A percentile compares a stretch with the other conserved stretches of the same genome.
These are phyloP conservation scores for Nannochloris sp. DNA, from an alignment of 139 green algal genomes.

Conservation along the genomic window DNA sequence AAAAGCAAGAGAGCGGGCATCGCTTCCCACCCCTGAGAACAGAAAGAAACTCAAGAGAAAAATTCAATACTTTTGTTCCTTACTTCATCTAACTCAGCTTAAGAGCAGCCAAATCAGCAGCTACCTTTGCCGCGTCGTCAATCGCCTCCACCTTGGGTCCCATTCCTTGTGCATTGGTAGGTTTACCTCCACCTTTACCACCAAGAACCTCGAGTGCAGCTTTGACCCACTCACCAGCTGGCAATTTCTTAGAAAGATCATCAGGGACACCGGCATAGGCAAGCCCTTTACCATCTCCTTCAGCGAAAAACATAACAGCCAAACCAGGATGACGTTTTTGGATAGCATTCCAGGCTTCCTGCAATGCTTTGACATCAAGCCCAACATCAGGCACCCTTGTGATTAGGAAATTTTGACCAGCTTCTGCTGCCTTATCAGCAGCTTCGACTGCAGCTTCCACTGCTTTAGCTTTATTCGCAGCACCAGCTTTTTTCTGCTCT, in stretches of 20 bases:
- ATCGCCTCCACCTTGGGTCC: conserved; percentile 38
- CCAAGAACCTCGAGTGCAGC: conserved; percentile 52
- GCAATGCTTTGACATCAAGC: conserved; percentile 62
- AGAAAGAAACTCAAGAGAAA: too few species aligned
- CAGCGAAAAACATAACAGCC: conserved; percentile 56
- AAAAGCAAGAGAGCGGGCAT: too few species aligned
- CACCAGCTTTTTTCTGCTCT: conserved; percentile 62
- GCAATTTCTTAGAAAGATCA: conserved; percentile 45
- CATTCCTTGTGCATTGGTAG: conserved; percentile 72
- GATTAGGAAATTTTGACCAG: conserved; percentile 26
- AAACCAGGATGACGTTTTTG: conserved; percentile 45
- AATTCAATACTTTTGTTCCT: too few species aligned
- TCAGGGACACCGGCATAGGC: conserved; percentile 69
- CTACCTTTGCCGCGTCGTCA: conserved; percentile 13
- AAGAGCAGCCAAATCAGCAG: conserved; percentile 7
- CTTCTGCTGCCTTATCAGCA: conserved; percentile 8
- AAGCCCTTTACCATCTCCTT: conserved; percentile 64
- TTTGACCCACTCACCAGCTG: conserved; percentile 50
- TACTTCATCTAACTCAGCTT: conserved; percentile 30
- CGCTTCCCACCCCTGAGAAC: too few species aligned
- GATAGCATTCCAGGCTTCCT: conserved; percentile 54
- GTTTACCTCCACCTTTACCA: conserved; percentile 91
- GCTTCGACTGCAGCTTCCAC: conserved; percentile 28
- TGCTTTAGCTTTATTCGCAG: conserved; percentile 60
- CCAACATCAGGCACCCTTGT: conserved; percentile 48